Evolutionary conservation across 192 early-diverging fungal species (phyloP), one percentile per base, ranked within the genome.

Genomic region (Piromyces finnis): DNA sequence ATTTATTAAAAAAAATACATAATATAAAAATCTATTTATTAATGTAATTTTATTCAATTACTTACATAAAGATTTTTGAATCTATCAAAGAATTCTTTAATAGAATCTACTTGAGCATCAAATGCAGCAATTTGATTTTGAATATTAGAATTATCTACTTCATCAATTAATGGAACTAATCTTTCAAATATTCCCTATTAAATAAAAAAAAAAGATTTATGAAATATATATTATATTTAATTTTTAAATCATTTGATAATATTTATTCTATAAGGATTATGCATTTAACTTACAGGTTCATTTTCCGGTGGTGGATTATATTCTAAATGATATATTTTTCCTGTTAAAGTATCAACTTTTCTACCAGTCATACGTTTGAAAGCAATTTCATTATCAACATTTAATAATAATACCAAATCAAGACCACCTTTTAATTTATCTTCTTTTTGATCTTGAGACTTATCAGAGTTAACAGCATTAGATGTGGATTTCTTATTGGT

Each of bases 101-200:
- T 30, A 5, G 77, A 78, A 77, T 89, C 89, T 82, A 88, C 84
- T 78, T 89, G 84, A 12, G 88, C 86, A 79, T 90, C 90, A 83
- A 87, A 91, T 17, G 85, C 83, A 9, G 86, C 84, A n/a, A 89
- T 78, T 78, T 89, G 87, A 78, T 86, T 87, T 41, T 90, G 89
- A 29, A 90, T 79, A 29, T 41, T 82, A 28, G 80, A 78, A 78
- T 84, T 83, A 77, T 83, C 79, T 2, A 79, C 81, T 28, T 84
- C 83, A 36, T 88, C 88, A 29, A 84, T 85, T 17, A 86, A 77
- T 13, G 77, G 78, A 0, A 80, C 80, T 2, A 90, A 81, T 15
- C 88, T 81, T 77, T 90, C 89, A 77, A 86, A 77, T 16, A 85
- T 81, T 26, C 87, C 88, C 85, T 88, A 32, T 29, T 16, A 29